Conservation (phyloP, 805 yeast genomes). For the Ogataea corticis region DNA sequence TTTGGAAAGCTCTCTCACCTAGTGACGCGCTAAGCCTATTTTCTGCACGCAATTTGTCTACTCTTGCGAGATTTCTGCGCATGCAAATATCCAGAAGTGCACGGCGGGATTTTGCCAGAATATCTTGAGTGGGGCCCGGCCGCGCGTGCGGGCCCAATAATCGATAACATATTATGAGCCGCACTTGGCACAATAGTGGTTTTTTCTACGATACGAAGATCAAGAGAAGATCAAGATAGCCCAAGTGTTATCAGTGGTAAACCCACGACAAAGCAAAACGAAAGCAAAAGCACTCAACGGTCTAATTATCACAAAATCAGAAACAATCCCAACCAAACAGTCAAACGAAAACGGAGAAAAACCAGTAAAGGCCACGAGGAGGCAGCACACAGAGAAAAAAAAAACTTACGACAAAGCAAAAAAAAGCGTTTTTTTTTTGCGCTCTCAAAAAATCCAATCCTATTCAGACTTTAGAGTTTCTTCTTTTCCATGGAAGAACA, state of each 20-base stretch:
- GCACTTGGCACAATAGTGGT: too few species aligned
- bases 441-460: too few species aligned
- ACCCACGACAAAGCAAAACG: not conserved
- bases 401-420: not conserved
- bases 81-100: too few species aligned
- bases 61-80: too few species aligned
- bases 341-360: not conserved
- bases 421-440: not conserved
- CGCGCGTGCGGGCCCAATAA: not conserved
- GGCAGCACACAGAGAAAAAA: not conserved
- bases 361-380: not conserved
- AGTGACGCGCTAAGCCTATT: too few species aligned
- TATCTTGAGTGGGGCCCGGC: not conserved
- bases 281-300: not conserved
- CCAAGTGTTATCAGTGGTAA: too few species aligned
- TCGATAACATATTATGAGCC: too few species aligned
- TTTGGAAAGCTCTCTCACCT: too few species aligned
- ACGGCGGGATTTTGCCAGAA: too few species aligned
- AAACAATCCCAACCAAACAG: not conserved
- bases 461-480: constrained; percentile 9
- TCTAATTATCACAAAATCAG: not conserved
- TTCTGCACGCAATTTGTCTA: too few species aligned
- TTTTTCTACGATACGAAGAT: too few species aligned
- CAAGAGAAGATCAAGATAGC: too few species aligned
- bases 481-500: constrained; percentile 17